phyloP scores from a whole-genome alignment of 805 yeast species.

The Lipomyces spencermartinsiae region DNA sequence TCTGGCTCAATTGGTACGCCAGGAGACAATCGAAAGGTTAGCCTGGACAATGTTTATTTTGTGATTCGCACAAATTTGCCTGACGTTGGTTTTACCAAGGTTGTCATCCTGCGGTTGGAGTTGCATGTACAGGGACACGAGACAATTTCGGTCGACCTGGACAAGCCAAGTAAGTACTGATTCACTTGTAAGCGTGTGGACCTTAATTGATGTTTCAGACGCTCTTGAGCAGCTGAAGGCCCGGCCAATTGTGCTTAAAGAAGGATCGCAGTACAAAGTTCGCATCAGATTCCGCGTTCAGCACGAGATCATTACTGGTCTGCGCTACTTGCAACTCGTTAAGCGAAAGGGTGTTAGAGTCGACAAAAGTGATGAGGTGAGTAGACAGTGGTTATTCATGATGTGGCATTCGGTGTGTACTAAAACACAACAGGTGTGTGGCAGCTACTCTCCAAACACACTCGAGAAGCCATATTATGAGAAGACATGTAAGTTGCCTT shows the following conservation, averaged over 20 bases:
- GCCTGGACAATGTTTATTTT: background rate
- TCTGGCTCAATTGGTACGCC: slow-evolving; percentile 60
- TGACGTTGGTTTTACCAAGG: slow-evolving; percentile 48
- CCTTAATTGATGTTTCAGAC: slow-evolving; percentile 41
- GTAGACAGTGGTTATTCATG: background rate
- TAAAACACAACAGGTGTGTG: slow-evolving; percentile 52
- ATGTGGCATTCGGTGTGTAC: background rate
- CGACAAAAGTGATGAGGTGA: slow-evolving; percentile 81
- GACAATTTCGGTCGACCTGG: slow-evolving; percentile 73
- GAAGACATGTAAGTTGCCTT: slow-evolving; percentile 47
- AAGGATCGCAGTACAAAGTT: slow-evolving; percentile 74
- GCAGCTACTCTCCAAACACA: slow-evolving; percentile 90
- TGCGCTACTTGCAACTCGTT: slow-evolving; percentile 81
- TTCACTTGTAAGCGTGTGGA: background rate
- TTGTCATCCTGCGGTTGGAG: slow-evolving; percentile 79
- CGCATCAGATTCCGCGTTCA: slow-evolving; percentile 81
- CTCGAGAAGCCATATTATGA: slow-evolving; percentile 78
- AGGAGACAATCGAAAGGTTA: slow-evolving; percentile 63
- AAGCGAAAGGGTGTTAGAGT: slow-evolving; percentile 88
- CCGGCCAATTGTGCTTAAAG: slow-evolving; percentile 77
- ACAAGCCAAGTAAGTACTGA: slow-evolving; percentile 51
- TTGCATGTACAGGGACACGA: slow-evolving; percentile 70
- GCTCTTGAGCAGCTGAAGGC: slow-evolving; percentile 64
- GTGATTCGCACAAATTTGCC: background rate
- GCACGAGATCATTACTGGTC: slow-evolving; percentile 89